Percentiles rank a stretch among this genome's conserved stretches.
Evolutionary conservation across 1,284 basidiomycete species (phyloP).

Genomic region (Cutaneotrichosporon sp.): DNA sequence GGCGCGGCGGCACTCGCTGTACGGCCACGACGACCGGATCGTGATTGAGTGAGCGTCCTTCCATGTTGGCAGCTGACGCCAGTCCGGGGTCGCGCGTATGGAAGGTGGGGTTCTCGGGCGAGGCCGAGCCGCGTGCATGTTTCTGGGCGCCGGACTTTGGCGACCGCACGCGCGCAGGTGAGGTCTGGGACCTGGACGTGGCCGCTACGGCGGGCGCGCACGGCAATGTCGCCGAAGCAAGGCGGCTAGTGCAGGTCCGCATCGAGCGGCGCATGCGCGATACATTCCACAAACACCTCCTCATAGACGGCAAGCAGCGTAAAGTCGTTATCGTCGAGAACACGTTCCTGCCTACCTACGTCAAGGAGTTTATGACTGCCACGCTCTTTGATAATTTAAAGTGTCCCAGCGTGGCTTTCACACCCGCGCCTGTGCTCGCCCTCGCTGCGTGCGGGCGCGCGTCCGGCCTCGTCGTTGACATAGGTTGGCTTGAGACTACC

Average conservation of each 20-base stretch:
- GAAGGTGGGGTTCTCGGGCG: slow-evolving; percentile 51
- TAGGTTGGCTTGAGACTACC: slow-evolving; percentile 83
- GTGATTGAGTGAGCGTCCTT: slow-evolving; percentile 45
- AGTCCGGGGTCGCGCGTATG: slow-evolving; percentile 48
- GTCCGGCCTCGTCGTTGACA: slow-evolving; percentile 87
- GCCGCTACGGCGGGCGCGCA: slow-evolving; percentile 18
- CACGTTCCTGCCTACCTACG: slow-evolving; percentile 72
- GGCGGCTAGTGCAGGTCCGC: slow-evolving; percentile 61
- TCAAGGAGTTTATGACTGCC: slow-evolving; percentile 81
- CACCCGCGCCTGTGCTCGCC: slow-evolving; percentile 75
- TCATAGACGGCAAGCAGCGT: slow-evolving; percentile 87
- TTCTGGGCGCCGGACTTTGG: slow-evolving; percentile 30
- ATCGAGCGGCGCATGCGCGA: slow-evolving; percentile 65
- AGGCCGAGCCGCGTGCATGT: slow-evolving; percentile 44
- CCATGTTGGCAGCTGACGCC: neutral
- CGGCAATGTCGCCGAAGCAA: slow-evolving; percentile 60
- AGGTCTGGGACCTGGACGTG: slow-evolving; percentile 44
- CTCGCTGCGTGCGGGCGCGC: slow-evolving; percentile 79
- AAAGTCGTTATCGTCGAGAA: slow-evolving; percentile 90
- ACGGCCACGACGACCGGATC: slow-evolving; percentile 49
- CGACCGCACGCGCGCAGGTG: slow-evolving; percentile 14
- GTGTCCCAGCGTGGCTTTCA: slow-evolving; percentile 90
- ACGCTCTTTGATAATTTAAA: slow-evolving; percentile 87
- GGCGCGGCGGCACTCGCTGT: slow-evolving; percentile 46
- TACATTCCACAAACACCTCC: slow-evolving; percentile 77